Base-by-base conservation (phyloP, 192 early-diverging fungal genomes). In the Globomyces pollinis-pini region DNA sequence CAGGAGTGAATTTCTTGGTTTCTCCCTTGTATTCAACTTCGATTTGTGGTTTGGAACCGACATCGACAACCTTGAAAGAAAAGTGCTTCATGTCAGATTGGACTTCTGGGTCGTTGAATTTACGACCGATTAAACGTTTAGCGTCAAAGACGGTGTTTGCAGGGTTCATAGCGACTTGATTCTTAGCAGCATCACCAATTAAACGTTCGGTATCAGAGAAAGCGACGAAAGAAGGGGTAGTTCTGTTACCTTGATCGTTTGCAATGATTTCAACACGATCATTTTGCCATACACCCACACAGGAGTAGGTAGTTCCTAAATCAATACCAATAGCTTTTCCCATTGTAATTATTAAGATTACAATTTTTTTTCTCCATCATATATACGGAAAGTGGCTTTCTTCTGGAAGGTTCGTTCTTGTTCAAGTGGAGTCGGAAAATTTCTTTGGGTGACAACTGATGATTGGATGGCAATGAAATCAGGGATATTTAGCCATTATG, bases 1-100 rank as follows among this genome's bases (percentile, higher is more conserved):
- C 90, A 30, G 95, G 93, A 53, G 93, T 91, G 82, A 93, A 98
- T 53, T 69, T 71, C 86, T 96, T 95, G 73, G 80, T 88, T 84
- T 97, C 94, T 59, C 93, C 95, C 88, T 95, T 91, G 85, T 84
- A 91, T 63, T 94, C 90, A 42, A 80, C 74, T 82, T 94, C 79
- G 74, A 96, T 89, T 59, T 81, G 70, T 50, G 93, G 93, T 84
- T 96, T 94, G 73, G 75, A 69, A 42, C 79, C 86, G 77, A 91
- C 87, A 68, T 86, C 75, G 66, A 94, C 68, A 70, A 98, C 81
- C 79, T 91, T 95, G 88, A 96, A 98, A 38, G 92, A 87, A 88
- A 87, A 96, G 86, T 94, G 91, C 88, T 96, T 95, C 91, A 98
- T 98, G 76, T 98, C 95, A 55, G 87, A 84, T 83, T 98, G 91